Base-by-base conservation (phyloP, 2,329 filamentous ascomycete genomes). In the Talaromyces pinophilus region DNA sequence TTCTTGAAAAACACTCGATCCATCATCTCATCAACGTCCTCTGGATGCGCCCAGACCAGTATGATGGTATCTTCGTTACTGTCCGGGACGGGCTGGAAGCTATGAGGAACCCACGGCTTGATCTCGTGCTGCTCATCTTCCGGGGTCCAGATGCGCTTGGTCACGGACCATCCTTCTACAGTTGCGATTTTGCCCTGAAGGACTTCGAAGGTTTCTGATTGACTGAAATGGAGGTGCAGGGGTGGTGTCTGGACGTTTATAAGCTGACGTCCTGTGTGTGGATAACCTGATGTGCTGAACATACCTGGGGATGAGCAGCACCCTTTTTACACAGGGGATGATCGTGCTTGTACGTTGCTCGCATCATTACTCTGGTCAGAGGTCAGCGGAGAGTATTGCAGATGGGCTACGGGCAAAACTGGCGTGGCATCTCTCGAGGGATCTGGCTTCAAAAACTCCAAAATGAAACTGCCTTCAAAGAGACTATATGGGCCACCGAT, bases 401-500 rank as follows among this genome's bases (percentile, higher is more conserved):
- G 2, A 19, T 7, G 25, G 13, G 25, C 1, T 6, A 17, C 30
- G 7, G 25, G 1, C 28, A 10, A 35, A 30, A 55, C 52, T 22
- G n/a, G 38, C 52, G 52, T n/a, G 13, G 57, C 57, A 44, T 60
- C 57, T 11, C 57, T 44, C 1, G 57, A 60, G 22, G 57, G 19
- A 44, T 60, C 38, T 60, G 57, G 57, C 19, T 44, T 38, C 57
- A 60, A 60, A 13, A 60, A 60, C 6, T 60, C 57, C 35, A 60
- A 28, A 30, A 44, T 60, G 15, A 60, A 60, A 44, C 57, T 60
- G n/a, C 57, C 57, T 60, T 60, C 57, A 11, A 60, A 60, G 13
- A 60, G 57, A 60, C 19, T 44, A n/a, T 25, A 44, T n/a, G 57
- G 57, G 22, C 57, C 57, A 30, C 28, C 19, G 30, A 60, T 60